Conservation (phyloP, 306 rosid species). For the Castanospermum australe region DNA sequence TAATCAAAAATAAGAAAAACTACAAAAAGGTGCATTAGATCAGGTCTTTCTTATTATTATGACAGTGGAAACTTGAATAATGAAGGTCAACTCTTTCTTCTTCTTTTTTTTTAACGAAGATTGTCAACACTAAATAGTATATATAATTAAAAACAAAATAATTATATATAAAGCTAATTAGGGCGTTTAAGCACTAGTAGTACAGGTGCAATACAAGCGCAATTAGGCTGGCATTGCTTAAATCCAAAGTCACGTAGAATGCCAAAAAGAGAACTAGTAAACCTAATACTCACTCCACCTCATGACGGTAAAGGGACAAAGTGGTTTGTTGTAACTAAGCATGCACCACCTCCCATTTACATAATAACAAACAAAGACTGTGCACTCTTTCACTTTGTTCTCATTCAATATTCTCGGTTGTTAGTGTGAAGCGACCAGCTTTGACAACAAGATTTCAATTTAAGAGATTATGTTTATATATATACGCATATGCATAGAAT, state of each 20-base stretch:
- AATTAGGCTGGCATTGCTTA: constrained; percentile 13
- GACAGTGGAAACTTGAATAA: background rate
- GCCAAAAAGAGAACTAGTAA: constrained; percentile 1
- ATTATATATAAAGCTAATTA: background rate
- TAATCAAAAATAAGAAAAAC: too few relatives aligned
- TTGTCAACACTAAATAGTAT: background rate
- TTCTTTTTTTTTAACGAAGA: background rate
- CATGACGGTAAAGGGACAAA: constrained; percentile 21
- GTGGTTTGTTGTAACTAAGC: constrained; percentile 39
- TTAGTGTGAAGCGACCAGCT: background rate
- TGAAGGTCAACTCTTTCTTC: too few relatives aligned
- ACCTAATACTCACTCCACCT: constrained; percentile 38
- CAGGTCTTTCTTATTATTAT: background rate
- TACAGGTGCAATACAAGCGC: background rate
- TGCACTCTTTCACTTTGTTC: background rate
- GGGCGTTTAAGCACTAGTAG: background rate
- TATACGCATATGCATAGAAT: background rate
- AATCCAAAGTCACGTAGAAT: constrained; percentile 5
- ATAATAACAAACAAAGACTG: background rate
- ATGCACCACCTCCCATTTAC: constrained; percentile 19
- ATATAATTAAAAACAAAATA: background rate
- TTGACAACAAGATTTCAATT: background rate
- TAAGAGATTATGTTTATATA: background rate
- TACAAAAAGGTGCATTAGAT: background rate
- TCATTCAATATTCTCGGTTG: background rate